Evolutionary conservation across 106 monocot species (phyloP).

Genomic region (Acorus gramineus): DNA sequence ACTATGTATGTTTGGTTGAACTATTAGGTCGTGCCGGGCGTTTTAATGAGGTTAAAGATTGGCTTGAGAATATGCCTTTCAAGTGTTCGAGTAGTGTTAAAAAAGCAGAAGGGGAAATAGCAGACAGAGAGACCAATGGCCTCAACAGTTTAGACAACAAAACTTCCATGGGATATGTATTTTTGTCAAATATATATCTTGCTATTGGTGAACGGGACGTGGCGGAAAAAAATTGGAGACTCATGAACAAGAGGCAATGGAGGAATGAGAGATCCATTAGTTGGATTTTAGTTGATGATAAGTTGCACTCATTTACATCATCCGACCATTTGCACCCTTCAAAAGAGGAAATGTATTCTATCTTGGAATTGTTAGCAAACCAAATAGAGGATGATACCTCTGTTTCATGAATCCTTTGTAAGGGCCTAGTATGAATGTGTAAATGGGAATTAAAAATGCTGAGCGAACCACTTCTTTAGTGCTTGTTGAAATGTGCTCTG

Average conservation of each 20-base stretch:
- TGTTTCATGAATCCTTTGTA: neutral
- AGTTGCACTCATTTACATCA: constrained; percentile 23
- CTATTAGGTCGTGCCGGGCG: constrained; percentile 45
- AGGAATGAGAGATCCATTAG: constrained; percentile 46
- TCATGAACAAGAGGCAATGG: constrained; percentile 33
- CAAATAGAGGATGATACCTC: constrained; percentile 24
- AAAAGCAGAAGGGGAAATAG: constrained; percentile 17
- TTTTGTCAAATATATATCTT: constrained; percentile 42
- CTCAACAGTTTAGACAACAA: constrained; percentile 30
- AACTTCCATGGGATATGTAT: constrained; percentile 29
- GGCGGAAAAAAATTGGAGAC: constrained; percentile 31
- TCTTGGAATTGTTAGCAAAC: constrained; percentile 10
- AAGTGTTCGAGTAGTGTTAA: constrained; percentile 21
- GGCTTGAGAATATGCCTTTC: constrained; percentile 33
- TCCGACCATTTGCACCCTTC: constrained; percentile 14
- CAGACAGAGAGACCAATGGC: constrained; percentile 1
- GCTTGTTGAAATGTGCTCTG: too few species aligned
- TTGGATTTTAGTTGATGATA: constrained; percentile 36
- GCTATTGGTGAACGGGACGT: constrained; percentile 32
- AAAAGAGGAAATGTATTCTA: constrained; percentile 11
- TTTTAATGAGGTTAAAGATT: constrained; percentile 39
- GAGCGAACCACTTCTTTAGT: too few species aligned
- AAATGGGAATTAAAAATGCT: too few species aligned
- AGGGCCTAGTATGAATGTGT: too few species aligned
- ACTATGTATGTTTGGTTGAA: constrained; percentile 67